Evolutionary conservation across 345 rosid species (phyloP).

Genomic region (Hibiscus syriacus): DNA sequence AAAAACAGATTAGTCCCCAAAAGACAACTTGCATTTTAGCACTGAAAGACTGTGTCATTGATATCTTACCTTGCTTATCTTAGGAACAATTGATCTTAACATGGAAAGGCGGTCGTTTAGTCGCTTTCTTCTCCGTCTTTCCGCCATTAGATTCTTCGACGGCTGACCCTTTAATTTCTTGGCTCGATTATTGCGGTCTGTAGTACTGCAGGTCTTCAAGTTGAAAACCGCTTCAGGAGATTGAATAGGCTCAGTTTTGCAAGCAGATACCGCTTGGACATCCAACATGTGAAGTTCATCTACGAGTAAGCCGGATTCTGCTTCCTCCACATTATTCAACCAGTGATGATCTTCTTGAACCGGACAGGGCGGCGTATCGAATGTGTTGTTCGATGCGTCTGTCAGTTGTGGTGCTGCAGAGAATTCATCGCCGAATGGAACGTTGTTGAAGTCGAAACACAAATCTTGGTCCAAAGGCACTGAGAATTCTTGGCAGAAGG

Average conservation of each 20-base stretch:
- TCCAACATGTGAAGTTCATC: constrained; percentile 22
- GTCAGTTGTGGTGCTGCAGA: constrained; percentile 28
- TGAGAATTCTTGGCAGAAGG: constrained; percentile 15
- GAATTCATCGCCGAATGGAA: constrained; percentile 27
- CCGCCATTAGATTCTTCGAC: constrained; percentile 88
- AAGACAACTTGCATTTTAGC: not conserved
- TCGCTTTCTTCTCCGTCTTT: constrained; percentile 78
- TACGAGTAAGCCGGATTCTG: constrained; percentile 20
- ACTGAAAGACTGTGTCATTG: not conserved
- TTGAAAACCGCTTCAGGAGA: constrained; percentile 34
- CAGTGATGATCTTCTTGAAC: constrained; percentile 24
- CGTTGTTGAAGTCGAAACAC: constrained; percentile 19
- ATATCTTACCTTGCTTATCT: constrained; percentile 76
- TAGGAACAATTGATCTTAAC: constrained; percentile 92
- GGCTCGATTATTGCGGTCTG: constrained; percentile 26
- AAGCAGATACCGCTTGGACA: constrained; percentile 12
- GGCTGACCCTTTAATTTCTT: constrained; percentile 81
- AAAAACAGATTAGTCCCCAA: constrained; percentile 2
- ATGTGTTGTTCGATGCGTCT: constrained; percentile 30
- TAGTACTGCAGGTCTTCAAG: constrained; percentile 13
- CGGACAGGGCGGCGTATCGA: constrained; percentile 32
- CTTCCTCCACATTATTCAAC: constrained; percentile 28
- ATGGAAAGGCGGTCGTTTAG: constrained; percentile 79
- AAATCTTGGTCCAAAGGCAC: constrained; percentile 26
- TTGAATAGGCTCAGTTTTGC: constrained; percentile 32